These are phyloP conservation scores for Emericellopsis atlantica DNA, from an alignment of 2,329 filamentous ascomycete genomes.

Conservation along the genomic window DNA sequence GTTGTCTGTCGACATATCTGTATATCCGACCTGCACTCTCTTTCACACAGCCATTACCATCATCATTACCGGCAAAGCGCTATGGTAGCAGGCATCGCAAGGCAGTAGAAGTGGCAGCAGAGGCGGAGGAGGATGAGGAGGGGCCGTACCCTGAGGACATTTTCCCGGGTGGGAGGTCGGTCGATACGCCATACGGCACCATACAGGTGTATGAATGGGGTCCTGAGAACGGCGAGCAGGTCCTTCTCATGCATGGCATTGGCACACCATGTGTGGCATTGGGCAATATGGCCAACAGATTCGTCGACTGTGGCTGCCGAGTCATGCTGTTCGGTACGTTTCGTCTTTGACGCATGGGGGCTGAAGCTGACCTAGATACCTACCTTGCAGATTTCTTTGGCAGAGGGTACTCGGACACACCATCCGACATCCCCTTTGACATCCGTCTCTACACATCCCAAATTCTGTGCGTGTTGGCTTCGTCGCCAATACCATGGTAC, in stretches of 20 bases:
- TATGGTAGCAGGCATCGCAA: no score
- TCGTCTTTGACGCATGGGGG: neutral
- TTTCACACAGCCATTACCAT: no score
- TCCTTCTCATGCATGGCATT: constrained; percentile 73
- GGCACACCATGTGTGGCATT: constrained; percentile 64
- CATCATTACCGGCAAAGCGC: no score
- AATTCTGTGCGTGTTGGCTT: constrained; percentile 52
- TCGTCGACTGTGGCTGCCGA: constrained; percentile 54
- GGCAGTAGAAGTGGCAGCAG: neutral
- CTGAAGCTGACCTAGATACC: neutral
- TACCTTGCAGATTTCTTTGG: constrained; percentile 56
- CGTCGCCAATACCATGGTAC: constrained; percentile 45
- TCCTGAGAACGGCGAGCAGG: constrained; percentile 48
- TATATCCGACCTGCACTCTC: no score
- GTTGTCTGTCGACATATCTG: no score
- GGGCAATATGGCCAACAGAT: constrained; percentile 49
- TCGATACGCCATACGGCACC: constrained; percentile 4
- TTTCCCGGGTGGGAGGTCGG: constrained; percentile 33
- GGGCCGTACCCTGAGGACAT: constrained; percentile 55
- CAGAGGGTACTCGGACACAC: constrained; percentile 64
- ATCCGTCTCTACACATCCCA: constrained; percentile 51
- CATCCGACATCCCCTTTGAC: constrained; percentile 46
- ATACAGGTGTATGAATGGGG: constrained; percentile 58
- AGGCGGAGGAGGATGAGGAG: neutral
- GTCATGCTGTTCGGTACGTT: constrained; percentile 65